These are phyloP conservation scores for Phoma sp. DNA, from an alignment of 2,329 filamentous ascomycete genomes.

Conservation along the genomic window DNA sequence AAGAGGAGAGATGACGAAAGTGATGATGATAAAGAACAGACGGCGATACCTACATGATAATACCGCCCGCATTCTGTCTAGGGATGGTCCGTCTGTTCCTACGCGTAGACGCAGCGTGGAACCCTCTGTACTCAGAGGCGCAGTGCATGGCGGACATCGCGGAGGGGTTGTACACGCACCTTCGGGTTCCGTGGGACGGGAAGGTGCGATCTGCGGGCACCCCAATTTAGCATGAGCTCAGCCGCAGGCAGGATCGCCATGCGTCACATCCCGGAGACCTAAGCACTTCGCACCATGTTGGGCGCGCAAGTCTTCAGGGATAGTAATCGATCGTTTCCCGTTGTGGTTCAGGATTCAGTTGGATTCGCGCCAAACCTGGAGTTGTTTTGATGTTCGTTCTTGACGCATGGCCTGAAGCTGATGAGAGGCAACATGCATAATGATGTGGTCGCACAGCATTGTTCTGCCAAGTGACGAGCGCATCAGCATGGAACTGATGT, in stretches of 20 bases:
- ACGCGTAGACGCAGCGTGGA: conserved; percentile 7
- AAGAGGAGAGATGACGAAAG: not conserved
- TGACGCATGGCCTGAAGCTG: not conserved
- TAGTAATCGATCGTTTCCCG: not conserved
- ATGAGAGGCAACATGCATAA: not conserved
- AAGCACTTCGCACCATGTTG: not conserved
- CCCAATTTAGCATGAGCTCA: conserved; percentile 15
- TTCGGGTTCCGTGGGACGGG: conserved; percentile 15
- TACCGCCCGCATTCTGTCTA: not conserved
- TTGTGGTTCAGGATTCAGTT: not conserved
- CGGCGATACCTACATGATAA: conserved; percentile 1
- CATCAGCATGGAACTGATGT: not conserved
- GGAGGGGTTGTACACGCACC: conserved; percentile 5
- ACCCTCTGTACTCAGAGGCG: conserved; percentile 5
- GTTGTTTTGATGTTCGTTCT: not conserved
- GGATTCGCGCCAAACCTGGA: not conserved
- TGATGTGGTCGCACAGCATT: not conserved
- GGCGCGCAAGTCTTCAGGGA: not conserved
- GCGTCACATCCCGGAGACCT: not conserved
- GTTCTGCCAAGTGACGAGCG: not conserved
- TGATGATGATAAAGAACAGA: not conserved
- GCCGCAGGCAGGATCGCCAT: conserved; percentile 12
- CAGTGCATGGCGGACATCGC: conserved; percentile 8
- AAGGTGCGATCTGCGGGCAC: conserved; percentile 11
- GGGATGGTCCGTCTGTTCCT: not conserved